phyloP scores from a whole-genome alignment of 2,329 filamentous ascomycete species.

The Arthrinium phaeospermum region DNA sequence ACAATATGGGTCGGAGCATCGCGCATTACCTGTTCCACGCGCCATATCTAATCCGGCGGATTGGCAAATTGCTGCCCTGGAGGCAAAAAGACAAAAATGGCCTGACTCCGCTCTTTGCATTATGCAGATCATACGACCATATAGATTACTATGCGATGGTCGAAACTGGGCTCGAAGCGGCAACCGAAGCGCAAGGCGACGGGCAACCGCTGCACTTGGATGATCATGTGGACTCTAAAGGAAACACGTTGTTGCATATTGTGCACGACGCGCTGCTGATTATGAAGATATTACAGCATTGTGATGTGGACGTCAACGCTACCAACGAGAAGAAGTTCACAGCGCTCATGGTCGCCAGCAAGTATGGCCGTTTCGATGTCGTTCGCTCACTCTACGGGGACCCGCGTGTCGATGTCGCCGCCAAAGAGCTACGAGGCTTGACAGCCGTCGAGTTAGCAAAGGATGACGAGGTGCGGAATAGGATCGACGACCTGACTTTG shows the following conservation, averaged over 20 bases:
- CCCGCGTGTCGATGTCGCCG: conserved; percentile 81
- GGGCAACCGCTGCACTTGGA: conserved; percentile 84
- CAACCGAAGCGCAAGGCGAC: conserved; percentile 77
- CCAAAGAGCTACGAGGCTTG: conserved; percentile 84
- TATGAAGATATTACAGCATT: conserved; percentile 75
- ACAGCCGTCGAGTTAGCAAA: conserved; percentile 97
- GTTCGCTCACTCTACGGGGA: conserved; percentile 88
- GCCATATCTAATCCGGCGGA: conserved; percentile 76
- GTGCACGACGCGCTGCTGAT: conserved; percentile 85
- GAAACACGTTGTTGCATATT: conserved; percentile 95
- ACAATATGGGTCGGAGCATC: conserved; percentile 84
- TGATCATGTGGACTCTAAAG: conserved; percentile 89
- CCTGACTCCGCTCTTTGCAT: conserved; percentile 94
- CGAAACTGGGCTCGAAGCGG: conserved; percentile 75
- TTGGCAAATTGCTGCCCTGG: conserved; percentile 86
- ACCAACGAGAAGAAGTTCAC: conserved; percentile 96
- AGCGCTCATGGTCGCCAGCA: conserved; percentile 96
- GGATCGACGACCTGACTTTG: conserved; percentile 91
- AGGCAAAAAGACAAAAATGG: conserved; percentile 92
- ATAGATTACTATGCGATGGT: conserved; percentile 88
- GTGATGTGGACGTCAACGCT: conserved; percentile 95
- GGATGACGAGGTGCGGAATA: conserved; percentile 95
- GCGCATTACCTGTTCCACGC: conserved; percentile 97
- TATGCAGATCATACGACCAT: conserved; percentile 96
- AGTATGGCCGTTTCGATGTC: conserved; percentile 94